Evolutionary conservation across 352 stramenopile species (phyloP).

Genomic region (Globisporangium spinosum): DNA sequence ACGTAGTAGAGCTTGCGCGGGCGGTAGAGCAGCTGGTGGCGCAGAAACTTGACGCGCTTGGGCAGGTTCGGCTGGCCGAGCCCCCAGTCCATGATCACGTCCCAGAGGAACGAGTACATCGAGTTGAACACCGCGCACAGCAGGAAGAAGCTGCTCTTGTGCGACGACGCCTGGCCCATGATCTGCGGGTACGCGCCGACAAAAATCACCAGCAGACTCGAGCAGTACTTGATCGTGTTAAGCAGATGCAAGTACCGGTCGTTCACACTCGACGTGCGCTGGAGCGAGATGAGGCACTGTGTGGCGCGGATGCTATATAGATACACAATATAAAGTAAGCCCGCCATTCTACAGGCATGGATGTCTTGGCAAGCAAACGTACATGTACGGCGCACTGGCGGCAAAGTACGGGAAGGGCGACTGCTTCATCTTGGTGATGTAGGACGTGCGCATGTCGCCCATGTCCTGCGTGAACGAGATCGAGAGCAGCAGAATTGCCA

Average conservation of each 20-base stretch:
- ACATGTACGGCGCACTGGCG: conserved; percentile 73
- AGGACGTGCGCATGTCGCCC: conserved; percentile 42
- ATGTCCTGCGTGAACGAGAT: conserved; percentile 50
- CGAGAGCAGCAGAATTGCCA: conserved; percentile 59
- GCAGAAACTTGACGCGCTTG: conserved; percentile 39
- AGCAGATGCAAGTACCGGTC: conserved; percentile 79
- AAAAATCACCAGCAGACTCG: conserved; percentile 71
- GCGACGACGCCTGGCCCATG: conserved; percentile 40
- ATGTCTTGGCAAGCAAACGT: background rate
- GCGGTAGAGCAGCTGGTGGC: conserved; percentile 63
- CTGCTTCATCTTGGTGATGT: conserved; percentile 69
- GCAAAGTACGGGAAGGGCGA: conserved; percentile 70
- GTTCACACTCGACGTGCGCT: conserved; percentile 59
- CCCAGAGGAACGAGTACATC: conserved; percentile 96
- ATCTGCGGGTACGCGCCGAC: conserved; percentile 74
- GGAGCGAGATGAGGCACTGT: conserved; percentile 81
- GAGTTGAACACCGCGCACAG: conserved; percentile 89
- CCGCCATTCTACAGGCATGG: background rate
- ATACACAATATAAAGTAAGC: conserved; percentile 4
- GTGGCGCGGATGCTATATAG: conserved; percentile 58
- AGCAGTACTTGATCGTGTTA: conserved; percentile 87
- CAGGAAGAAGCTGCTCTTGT: conserved; percentile 71
- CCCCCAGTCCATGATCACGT: conserved; percentile 97
- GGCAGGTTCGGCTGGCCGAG: conserved; percentile 71
- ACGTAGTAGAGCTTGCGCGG: conserved; percentile 86